Percentiles rank a stretch among this genome's conserved stretches.
Conservation (phyloP, 2,329 filamentous ascomycete genomes). For the Penicillium paneum region DNA sequence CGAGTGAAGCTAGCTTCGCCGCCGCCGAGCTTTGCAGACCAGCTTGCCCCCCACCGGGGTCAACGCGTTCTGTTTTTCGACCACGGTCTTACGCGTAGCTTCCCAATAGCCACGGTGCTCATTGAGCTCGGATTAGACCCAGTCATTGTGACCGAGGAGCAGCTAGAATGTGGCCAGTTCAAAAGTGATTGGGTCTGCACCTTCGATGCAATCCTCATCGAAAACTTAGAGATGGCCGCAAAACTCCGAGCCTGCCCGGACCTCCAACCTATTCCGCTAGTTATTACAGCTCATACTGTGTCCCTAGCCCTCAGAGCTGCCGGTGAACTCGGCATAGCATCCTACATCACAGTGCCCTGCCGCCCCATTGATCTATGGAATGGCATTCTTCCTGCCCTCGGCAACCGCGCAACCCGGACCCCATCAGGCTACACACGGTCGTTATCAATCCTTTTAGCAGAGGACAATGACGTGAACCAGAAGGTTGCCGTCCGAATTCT, state of each 20-base stretch:
- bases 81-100: conserved; percentile 72
- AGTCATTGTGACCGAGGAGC: conserved; percentile 67
- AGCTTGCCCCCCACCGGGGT: conserved; percentile 77
- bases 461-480: conserved; percentile 95
- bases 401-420: conserved; percentile 84
- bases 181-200: conserved; percentile 53
- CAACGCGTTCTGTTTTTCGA: conserved; percentile 90
- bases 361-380: conserved; percentile 87
- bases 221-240: conserved; percentile 80
- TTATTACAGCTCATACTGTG: conserved; percentile 80
- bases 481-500: conserved; percentile 89
- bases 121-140: conserved; percentile 71
- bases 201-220: conserved; percentile 89
- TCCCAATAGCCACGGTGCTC: conserved; percentile 71
- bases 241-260: conserved; percentile 77
- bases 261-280: conserved; percentile 92
- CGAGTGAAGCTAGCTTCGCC: conserved; percentile 75
- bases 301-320: conserved; percentile 87
- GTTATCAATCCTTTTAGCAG: conserved; percentile 85
- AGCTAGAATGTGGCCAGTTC: conserved; percentile 54
- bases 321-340: conserved; percentile 85
- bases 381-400: conserved; percentile 85
- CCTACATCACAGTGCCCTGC: conserved; percentile 94
- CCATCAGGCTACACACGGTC: conserved; percentile 88
- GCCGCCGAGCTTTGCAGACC: conserved; percentile 69